A percentile compares a stretch with the other conserved stretches of the same genome.
Evolutionary conservation across 2,329 filamentous ascomycete genomes (phyloP).

Genomic region (Bertia moriformis): DNA sequence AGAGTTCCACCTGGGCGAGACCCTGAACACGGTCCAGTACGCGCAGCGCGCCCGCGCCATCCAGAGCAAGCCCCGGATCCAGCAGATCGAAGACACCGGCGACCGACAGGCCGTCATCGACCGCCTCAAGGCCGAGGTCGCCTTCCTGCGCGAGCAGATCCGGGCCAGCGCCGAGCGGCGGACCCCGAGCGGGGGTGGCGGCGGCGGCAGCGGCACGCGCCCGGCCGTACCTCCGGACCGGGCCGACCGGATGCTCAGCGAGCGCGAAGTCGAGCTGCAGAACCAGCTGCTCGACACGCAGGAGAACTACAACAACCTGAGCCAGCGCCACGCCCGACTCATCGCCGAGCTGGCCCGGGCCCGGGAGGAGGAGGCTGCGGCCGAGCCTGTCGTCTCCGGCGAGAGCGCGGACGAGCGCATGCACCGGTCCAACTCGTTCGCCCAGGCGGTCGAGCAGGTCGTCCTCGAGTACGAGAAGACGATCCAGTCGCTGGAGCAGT

Average conservation of each 20-base stretch:
- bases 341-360: constrained; percentile 87
- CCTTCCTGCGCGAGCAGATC: constrained; percentile 87
- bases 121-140: constrained; percentile 79
- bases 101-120: constrained; percentile 93
- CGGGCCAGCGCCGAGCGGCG: constrained; percentile 64
- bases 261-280: constrained; percentile 78
- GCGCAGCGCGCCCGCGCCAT: constrained; percentile 91
- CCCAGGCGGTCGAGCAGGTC: constrained; percentile 87
- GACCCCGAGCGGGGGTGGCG: constrained; percentile 41
- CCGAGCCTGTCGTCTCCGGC: no score
- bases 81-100: constrained; percentile 69
- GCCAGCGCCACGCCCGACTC: constrained; percentile 84
- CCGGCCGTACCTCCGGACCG: constrained; percentile 43
- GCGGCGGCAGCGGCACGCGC: constrained; percentile 26
- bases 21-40: constrained; percentile 92
- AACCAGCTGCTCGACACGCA: constrained; percentile 85
- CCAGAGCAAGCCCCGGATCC: constrained; percentile 92
- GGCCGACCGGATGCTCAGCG: constrained; percentile 63
- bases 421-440: constrained; percentile 90
- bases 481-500: constrained; percentile 83
- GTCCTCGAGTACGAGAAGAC: constrained; percentile 98
- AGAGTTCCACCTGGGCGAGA: constrained; percentile 94
- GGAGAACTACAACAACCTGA: constrained; percentile 85
- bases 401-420: constrained; percentile 75
- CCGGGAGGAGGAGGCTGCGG: constrained; percentile 49